A percentile compares a stretch with the other conserved stretches of the same genome.
Evolutionary conservation across 202 grass and related monocot species (phyloP).

Genomic region (Zoysia matrella): DNA sequence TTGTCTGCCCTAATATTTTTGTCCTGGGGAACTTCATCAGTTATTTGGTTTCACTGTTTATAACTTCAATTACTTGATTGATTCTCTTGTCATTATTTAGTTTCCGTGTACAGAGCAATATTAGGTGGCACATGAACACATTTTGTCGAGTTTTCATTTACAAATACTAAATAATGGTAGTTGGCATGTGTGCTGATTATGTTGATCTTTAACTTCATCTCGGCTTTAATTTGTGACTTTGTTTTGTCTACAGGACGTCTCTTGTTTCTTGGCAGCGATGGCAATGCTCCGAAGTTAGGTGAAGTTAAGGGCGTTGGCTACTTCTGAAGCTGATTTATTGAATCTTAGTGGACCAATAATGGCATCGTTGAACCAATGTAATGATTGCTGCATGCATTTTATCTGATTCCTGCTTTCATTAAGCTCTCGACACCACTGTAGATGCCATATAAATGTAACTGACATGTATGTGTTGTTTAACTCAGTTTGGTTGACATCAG

Average conservation of each 20-base stretch:
- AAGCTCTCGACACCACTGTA: constrained; percentile 25
- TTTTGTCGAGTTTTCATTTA: constrained; percentile 5
- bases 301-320: constrained; percentile 70
- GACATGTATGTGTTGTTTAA: not conserved
- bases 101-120: constrained; percentile 25
- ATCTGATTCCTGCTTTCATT: not conserved
- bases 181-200: not conserved
- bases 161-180: not conserved
- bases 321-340: constrained; percentile 56
- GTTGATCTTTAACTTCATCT: not conserved
- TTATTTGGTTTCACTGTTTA: not conserved
- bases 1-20: no score
- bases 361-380: not conserved
- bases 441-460: constrained; percentile 22
- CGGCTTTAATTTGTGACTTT: constrained; percentile 6
- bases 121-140: not conserved
- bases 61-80: not conserved
- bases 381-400: not conserved
- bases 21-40: no score
- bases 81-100: not conserved
- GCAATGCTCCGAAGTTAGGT: constrained; percentile 51
- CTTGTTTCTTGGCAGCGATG: constrained; percentile 59
- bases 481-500: constrained; percentile 17
- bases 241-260: constrained; percentile 52
- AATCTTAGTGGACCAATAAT: constrained; percentile 26